Conservation (phyloP, 495 filamentous ascomycete species). For the Penicillium pulvis region DNA sequence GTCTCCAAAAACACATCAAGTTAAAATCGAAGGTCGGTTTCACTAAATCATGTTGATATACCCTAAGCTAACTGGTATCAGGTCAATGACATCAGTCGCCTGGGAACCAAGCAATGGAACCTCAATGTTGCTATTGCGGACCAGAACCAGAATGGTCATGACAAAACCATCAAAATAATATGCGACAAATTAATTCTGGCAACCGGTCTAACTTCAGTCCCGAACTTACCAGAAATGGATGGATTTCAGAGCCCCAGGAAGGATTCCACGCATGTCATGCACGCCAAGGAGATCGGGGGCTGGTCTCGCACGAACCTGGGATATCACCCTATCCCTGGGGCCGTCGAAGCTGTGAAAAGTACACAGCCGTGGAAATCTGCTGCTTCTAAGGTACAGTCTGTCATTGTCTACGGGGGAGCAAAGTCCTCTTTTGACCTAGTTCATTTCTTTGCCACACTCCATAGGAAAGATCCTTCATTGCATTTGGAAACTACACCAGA, state of each 20-base stretch:
- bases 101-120: slow-evolving; percentile 30
- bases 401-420: slow-evolving; percentile 65
- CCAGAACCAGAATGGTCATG: neutral
- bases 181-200: slow-evolving; percentile 66
- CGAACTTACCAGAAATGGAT: slow-evolving; percentile 44
- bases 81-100: slow-evolving; percentile 30
- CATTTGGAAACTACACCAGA: slow-evolving; percentile 28
- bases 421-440: slow-evolving; percentile 74
- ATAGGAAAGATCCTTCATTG: slow-evolving; percentile 18
- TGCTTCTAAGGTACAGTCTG: slow-evolving; percentile 13
- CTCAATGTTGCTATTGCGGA: slow-evolving; percentile 19
- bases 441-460: slow-evolving; percentile 59
- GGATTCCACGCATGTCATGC: slow-evolving; percentile 49
- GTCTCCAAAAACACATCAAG: slow-evolving; percentile 54
- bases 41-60: neutral
- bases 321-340: slow-evolving; percentile 25
- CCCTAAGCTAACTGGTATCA: slow-evolving; percentile 10
- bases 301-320: slow-evolving; percentile 35
- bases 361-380: neutral
- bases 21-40: slow-evolving; percentile 52
- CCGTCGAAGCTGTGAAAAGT: neutral
- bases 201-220: slow-evolving; percentile 63
- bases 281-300: slow-evolving; percentile 33
- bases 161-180: slow-evolving; percentile 26
- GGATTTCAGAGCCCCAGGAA: slow-evolving; percentile 8